These are phyloP conservation scores for Fallopia convolvulus DNA, from an alignment of 148 eudicot species.

Conservation along the genomic window DNA sequence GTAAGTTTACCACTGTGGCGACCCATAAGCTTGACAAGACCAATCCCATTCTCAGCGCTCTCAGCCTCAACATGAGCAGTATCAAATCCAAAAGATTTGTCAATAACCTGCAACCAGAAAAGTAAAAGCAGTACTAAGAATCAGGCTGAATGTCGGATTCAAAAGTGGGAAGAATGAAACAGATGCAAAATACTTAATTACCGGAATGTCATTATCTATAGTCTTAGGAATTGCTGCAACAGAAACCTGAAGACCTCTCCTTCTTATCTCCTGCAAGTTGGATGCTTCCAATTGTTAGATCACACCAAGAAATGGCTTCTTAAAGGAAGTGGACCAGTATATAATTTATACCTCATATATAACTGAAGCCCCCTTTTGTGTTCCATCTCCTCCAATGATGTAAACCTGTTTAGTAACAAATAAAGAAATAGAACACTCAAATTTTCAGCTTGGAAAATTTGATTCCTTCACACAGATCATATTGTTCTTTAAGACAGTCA, in stretches of 20 bases:
- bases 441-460: too few species aligned
- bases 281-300: neutral
- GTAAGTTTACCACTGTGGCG: slow-evolving; percentile 67
- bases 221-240: slow-evolving; percentile 5
- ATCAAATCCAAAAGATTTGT: slow-evolving; percentile 96
- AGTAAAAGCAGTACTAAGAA: neutral
- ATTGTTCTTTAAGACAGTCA: neutral
- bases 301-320: neutral
- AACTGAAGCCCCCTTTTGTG: slow-evolving; percentile 10
- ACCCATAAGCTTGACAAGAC: slow-evolving; percentile 96
- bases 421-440: neutral
- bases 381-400: slow-evolving; percentile 11
- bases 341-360: neutral
- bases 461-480: neutral
- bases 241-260: slow-evolving; percentile 7
- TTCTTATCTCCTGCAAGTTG: slow-evolving; percentile 1
- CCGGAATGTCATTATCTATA: slow-evolving; percentile 8
- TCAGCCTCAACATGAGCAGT: slow-evolving; percentile 98
- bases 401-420: neutral
- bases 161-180: neutral
- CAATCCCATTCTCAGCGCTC: slow-evolving; percentile 86
- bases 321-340: neutral
- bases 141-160: neutral
- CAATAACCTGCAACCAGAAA: slow-evolving; percentile 55
- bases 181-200: neutral